These are phyloP conservation scores for Penicillium verrucosum DNA, from an alignment of 2,329 filamentous ascomycete genomes.

Conservation along the genomic window DNA sequence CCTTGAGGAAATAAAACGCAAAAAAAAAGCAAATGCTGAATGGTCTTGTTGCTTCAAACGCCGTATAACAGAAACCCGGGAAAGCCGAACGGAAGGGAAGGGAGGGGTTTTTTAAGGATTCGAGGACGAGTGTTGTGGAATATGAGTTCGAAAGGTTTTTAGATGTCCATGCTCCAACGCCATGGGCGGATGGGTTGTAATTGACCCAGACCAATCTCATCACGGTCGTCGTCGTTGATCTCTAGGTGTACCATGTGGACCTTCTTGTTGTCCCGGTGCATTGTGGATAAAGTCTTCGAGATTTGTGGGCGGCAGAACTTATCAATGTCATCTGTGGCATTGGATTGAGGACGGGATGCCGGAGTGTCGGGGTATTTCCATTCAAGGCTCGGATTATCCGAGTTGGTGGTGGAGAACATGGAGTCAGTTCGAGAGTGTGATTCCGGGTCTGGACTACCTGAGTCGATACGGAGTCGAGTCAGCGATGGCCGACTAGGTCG, in stretches of 20 bases:
- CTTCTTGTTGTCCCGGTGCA: slow-evolving; percentile 33
- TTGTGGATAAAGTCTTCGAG: slow-evolving; percentile 33
- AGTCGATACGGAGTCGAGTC: slow-evolving; percentile 12
- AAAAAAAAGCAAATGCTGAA: slow-evolving; percentile 12
- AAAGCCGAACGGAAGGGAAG: not conserved
- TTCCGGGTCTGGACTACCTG: slow-evolving; percentile 9
- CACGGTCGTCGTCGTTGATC: slow-evolving; percentile 32
- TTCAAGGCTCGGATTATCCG: slow-evolving; percentile 25
- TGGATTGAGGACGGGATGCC: slow-evolving; percentile 37
- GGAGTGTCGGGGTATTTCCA: slow-evolving; percentile 37
- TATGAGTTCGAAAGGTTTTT: slow-evolving; percentile 8
- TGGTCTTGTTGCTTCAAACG: slow-evolving; percentile 23
- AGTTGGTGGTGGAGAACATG: slow-evolving; percentile 28
- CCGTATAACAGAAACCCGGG: slow-evolving; percentile 7
- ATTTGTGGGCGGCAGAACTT: slow-evolving; percentile 31
- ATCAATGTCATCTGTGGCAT: slow-evolving; percentile 32
- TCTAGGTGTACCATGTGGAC: slow-evolving; percentile 37
- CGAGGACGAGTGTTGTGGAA: slow-evolving; percentile 45
- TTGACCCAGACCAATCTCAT: slow-evolving; percentile 32
- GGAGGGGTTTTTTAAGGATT: not conserved
- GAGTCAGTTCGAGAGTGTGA: slow-evolving; percentile 34
- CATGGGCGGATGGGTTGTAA: slow-evolving; percentile 37
- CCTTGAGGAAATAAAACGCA: not conserved
- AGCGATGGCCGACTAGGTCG: slow-evolving; percentile 20
- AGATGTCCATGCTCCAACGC: slow-evolving; percentile 47